A percentile compares a stretch with the other conserved stretches of the same genome.
phyloP scores from a whole-genome alignment of 148 eudicot genomes.

The Chenopodium album region DNA sequence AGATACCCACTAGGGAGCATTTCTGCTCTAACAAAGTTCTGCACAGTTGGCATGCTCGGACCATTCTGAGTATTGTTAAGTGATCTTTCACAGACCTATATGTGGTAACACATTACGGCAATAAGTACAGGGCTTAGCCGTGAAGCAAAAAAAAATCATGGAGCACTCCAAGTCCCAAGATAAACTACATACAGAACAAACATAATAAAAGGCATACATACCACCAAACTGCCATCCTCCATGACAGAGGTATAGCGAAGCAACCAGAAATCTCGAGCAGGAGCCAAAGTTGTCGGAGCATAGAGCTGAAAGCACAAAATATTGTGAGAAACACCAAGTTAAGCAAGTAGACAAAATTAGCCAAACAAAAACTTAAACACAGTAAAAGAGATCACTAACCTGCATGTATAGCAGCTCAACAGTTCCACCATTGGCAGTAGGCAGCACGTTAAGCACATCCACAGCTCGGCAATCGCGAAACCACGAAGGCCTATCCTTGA shows the following conservation, averaged over 20 bases:
- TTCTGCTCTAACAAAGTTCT: constrained; percentile 75
- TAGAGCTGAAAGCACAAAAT: constrained; percentile 55
- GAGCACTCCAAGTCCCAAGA: neutral
- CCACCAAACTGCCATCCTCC: constrained; percentile 99
- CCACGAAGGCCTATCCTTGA: constrained; percentile 98
- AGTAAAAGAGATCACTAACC: constrained; percentile 36
- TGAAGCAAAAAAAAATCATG: neutral
- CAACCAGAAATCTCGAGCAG: constrained; percentile 97
- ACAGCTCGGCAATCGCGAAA: constrained; percentile 98
- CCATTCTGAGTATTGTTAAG: constrained; percentile 84
- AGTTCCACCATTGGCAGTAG: constrained; percentile 99
- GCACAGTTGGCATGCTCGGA: constrained; percentile 80
- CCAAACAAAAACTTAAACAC: neutral
- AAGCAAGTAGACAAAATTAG: neutral
- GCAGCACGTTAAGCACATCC: constrained; percentile 95
- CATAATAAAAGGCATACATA: constrained; percentile 23
- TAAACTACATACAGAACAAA: too few relatives aligned
- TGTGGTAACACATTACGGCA: neutral
- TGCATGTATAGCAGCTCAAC: constrained; percentile 98
- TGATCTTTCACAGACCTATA: constrained; percentile 91
- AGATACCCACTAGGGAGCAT: constrained; percentile 77
- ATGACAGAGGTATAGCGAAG: constrained; percentile 85
- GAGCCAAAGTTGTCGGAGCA: constrained; percentile 96
- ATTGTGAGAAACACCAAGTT: neutral
- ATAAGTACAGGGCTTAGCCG: neutral